These are phyloP conservation scores for Linnemannia zychae DNA, from an alignment of 192 early-diverging fungal genomes.

Conservation along the genomic window DNA sequence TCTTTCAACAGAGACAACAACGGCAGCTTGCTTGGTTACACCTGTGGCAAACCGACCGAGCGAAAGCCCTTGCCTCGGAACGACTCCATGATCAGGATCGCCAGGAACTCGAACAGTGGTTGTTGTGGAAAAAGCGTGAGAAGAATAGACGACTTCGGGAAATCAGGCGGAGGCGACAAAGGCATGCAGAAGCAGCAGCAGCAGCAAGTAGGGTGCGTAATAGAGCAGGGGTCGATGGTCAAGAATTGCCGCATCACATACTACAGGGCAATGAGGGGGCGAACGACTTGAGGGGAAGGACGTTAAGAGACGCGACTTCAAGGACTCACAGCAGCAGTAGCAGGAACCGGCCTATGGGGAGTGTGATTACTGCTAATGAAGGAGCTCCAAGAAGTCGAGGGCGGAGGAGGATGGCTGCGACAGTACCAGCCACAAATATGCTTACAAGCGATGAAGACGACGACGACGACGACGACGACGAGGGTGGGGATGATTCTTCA, in stretches of 20 bases:
- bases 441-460: background rate
- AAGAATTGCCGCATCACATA: background rate
- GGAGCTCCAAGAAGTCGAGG: background rate
- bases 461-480: background rate
- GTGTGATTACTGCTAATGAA: background rate
- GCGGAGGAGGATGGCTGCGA: slow-evolving; percentile 10
- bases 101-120: slow-evolving; percentile 30
- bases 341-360: background rate
- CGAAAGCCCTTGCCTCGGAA: background rate
- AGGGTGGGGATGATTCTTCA: background rate
- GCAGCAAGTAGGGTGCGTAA: no score
- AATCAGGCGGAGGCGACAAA: slow-evolving; percentile 1
- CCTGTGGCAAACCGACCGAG: slow-evolving; percentile 3
- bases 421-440: background rate
- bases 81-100: slow-evolving; percentile 27
- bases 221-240: background rate
- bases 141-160: background rate
- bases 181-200: background rate
- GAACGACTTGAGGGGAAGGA: background rate
- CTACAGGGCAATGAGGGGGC: background rate
- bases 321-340: slow-evolving; percentile 4
- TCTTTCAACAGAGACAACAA: background rate
- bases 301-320: background rate
- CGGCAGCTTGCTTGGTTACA: background rate
- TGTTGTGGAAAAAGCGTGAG: slow-evolving; percentile 25